phyloP scores from a whole-genome alignment of 768 basidiomycete genomes.

The Amanita polypyramis region DNA sequence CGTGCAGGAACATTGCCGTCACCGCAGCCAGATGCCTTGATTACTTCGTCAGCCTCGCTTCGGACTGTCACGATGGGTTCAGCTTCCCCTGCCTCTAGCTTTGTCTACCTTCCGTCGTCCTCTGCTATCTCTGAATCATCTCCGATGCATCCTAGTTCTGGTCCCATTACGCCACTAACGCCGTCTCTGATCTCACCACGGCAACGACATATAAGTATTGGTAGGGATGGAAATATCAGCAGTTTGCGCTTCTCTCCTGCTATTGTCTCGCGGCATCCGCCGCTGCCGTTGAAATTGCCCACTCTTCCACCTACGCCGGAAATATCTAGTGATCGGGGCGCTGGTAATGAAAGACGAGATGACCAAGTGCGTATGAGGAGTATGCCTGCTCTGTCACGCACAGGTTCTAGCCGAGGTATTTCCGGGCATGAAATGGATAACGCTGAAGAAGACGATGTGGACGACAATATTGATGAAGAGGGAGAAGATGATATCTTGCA shows the following conservation, averaged over 20 bases:
- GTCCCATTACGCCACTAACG: not conserved
- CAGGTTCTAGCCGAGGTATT: conserved; percentile 19
- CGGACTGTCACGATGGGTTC: not conserved
- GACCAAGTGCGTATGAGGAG: conserved; percentile 32
- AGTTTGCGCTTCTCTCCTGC: conserved; percentile 21
- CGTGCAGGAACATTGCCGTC: not conserved
- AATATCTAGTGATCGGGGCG: conserved; percentile 12
- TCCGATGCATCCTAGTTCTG: not conserved
- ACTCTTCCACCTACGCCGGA: conserved; percentile 10
- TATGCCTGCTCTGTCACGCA: conserved; percentile 36
- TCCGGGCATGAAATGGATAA: conserved; percentile 26
- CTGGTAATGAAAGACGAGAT: conserved; percentile 18
- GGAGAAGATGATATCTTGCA: conserved; percentile 1
- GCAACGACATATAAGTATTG: not conserved
- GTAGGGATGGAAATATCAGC: conserved; percentile 6
- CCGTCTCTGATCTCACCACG: not conserved
- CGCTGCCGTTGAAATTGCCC: conserved; percentile 30
- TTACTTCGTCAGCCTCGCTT: not conserved
- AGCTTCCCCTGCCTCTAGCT: not conserved
- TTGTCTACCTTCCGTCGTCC: not conserved
- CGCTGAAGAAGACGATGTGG: conserved; percentile 24
- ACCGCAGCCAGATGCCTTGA: not conserved
- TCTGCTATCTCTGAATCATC: not conserved
- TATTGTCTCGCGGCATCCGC: conserved; percentile 19
- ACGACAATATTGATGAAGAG: conserved; percentile 22